phyloP scores from a whole-genome alignment of 768 basidiomycete genomes.

The Coprinopsis sp. region DNA sequence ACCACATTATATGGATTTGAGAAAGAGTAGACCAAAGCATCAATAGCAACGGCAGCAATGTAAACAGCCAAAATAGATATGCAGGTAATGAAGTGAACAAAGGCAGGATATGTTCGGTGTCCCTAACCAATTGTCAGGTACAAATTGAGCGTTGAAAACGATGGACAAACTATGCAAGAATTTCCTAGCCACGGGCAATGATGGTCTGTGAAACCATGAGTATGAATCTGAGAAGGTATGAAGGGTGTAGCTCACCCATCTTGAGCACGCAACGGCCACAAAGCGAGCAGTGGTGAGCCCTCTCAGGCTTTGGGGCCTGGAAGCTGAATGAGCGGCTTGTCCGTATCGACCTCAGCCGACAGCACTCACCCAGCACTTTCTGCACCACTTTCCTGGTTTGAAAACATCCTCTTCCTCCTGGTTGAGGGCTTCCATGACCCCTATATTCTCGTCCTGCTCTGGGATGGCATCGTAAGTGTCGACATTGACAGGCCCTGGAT shows the following conservation, averaged over 20 bases:
- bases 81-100: conserved; percentile 70
- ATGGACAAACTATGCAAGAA: conserved; percentile 63
- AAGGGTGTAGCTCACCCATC: conserved; percentile 56
- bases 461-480: conserved; percentile 12
- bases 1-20: conserved; percentile 59
- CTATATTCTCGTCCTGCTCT: conserved; percentile 39
- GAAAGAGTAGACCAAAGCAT: conserved; percentile 63
- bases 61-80: conserved; percentile 62
- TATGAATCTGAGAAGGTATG: not conserved
- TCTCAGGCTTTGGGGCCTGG: conserved; percentile 66
- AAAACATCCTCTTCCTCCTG: conserved; percentile 43
- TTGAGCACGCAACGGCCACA: conserved; percentile 81
- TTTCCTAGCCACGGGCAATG: conserved; percentile 83
- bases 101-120: conserved; percentile 79
- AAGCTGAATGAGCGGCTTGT: not conserved
- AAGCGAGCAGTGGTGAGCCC: conserved; percentile 71
- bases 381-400: conserved; percentile 65
- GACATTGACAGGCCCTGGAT: conserved; percentile 61
- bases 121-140: conserved; percentile 42
- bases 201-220: conserved; percentile 51
- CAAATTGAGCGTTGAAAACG: not conserved
- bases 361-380: conserved; percentile 60
- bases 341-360: not conserved
- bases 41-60: conserved; percentile 46
- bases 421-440: conserved; percentile 60